phyloP scores from a whole-genome alignment of 352 stramenopile species.

The Phytophthora brassicae region DNA sequence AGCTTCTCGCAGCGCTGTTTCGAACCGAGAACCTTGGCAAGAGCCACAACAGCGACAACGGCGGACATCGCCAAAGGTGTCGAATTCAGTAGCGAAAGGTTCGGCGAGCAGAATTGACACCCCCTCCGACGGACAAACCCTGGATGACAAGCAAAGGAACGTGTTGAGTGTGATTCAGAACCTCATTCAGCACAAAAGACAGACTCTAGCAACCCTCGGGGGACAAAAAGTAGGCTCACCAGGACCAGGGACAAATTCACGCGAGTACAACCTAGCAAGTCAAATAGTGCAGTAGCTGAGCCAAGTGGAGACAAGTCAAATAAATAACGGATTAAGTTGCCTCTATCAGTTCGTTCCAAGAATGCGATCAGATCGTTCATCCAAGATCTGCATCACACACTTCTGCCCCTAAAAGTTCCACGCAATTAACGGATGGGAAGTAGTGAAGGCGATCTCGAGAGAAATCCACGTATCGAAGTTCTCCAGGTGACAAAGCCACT shows the following conservation, averaged over 20 bases:
- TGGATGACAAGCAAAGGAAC: slow-evolving; percentile 67
- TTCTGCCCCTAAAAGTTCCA: slow-evolving; percentile 67
- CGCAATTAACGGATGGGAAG: slow-evolving; percentile 75
- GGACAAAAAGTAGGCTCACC: slow-evolving; percentile 17
- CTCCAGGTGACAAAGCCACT: slow-evolving; percentile 35
- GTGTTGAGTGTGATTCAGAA: slow-evolving; percentile 76
- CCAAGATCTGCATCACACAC: slow-evolving; percentile 60
- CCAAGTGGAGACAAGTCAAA: slow-evolving; percentile 10
- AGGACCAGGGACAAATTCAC: slow-evolving; percentile 12
- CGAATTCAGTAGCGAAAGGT: not conserved
- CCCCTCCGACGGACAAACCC: not conserved
- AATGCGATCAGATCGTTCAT: slow-evolving; percentile 11
- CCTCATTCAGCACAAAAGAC: slow-evolving; percentile 79
- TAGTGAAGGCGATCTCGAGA: slow-evolving; percentile 59
- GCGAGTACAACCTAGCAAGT: slow-evolving; percentile 21
- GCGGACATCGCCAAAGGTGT: slow-evolving; percentile 1
- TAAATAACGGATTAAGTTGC: slow-evolving; percentile 33
- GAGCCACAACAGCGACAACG: slow-evolving; percentile 23
- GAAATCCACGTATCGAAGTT: slow-evolving; percentile 55
- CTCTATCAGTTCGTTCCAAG: slow-evolving; percentile 8
- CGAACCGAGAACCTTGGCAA: slow-evolving; percentile 12
- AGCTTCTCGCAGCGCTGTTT: slow-evolving; percentile 11
- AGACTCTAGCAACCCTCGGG: slow-evolving; percentile 58
- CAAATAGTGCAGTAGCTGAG: slow-evolving; percentile 25
- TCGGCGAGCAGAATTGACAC: slow-evolving; percentile 4